Base-by-base conservation (phyloP, 805 yeast genomes). In the Metschnikowia proteae region DNA sequence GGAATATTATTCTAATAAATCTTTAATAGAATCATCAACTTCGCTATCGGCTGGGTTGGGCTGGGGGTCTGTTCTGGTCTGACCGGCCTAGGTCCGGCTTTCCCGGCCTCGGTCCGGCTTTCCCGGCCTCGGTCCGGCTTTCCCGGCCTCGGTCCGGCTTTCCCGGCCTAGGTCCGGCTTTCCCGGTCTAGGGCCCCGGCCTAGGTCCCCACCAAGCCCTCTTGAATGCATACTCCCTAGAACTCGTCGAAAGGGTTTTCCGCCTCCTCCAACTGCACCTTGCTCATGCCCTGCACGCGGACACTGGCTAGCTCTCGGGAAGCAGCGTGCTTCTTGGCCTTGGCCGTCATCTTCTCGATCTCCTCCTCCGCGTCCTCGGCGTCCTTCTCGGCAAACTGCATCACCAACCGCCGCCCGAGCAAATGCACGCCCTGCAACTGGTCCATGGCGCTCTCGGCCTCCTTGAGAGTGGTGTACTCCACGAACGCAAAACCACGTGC, bases 401-500 rank as follows among this genome's bases (percentile, higher is more conserved):
- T 83, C 9, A 92, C 96, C 56, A 94, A 75, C 56, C 97, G 80
- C 72, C 99, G 86, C 31, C 99, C 99, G 45, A 94, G 78, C 70
- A 94, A 84, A 78, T 94, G 99, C 3, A 95, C 97, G 52, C 99
- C 99, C 64, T 84, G 86, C 55, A 94, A 78, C 64, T 91, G 92
- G 59, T 85, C 84, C 92, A 94, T 86, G 10, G 98, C 99, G 62
- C 76, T 82, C 64, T 86, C 96, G 1, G 99, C 97, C 67, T 94
- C 99, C 65, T 88, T 68, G 23, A 88, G 78, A 36, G 94, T 73
- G 8, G 86, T 74, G 63, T 86, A 94, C 69, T 94, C 99, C 40
- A 95, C 96, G 66, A 94, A 94, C 0, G 98, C 99, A 74, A 94
- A 94, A 64, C 99, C 99, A 65, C 99, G 83, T 9, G 97, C 96